Evolutionary conservation across 2,329 filamentous ascomycete species (phyloP), one percentile per base, ranked within the genome.

Genomic region (Pseudocercospora fuligena): DNA sequence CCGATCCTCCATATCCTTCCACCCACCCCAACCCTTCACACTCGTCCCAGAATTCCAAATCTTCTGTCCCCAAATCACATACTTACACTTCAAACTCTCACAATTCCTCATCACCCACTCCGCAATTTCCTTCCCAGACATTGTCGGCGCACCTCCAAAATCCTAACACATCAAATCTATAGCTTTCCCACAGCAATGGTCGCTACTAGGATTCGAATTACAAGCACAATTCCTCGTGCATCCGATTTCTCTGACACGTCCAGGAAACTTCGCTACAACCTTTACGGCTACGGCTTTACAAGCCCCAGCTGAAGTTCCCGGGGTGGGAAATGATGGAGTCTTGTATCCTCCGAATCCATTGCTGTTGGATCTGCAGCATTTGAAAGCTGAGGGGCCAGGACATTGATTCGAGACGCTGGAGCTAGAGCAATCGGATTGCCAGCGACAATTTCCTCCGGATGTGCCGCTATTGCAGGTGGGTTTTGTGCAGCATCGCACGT

Each of bases 91-190:
- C 29, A 64, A 25, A 9, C 23, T 19, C 14, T 57, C 57, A 11
- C 62, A 49, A 31, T 64, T 57, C 29, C 56, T 60, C 62, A 64
- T 60, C 16, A 31, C 62, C 62, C 62, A 64, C 47, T 60, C 40
- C 7, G 62, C 62, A 25, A 60, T 53, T 31, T 64, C 54, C 5
- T 29, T 57, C 27, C 56, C 46, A 43, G 56, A 64, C 21, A 60
- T 60, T 4, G 62, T 60, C 6, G 62, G 27, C 3, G 25, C 47
- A 27, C 46, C 56, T 14, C 62, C 62, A 46, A 40, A 46, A 56
- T 64, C 62, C n/a, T 40, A 59, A 27, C 57, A 54, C 62, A 60
- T 64, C 11, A 60, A 53, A 54, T 60, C 62, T n/a, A 60, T 64
- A 11, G 62, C 62, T 36, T 64, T 60, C 12, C 56, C 56, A 29